Conservation (phyloP, 1,284 basidiomycete species). For the Earliella scabrosa region DNA sequence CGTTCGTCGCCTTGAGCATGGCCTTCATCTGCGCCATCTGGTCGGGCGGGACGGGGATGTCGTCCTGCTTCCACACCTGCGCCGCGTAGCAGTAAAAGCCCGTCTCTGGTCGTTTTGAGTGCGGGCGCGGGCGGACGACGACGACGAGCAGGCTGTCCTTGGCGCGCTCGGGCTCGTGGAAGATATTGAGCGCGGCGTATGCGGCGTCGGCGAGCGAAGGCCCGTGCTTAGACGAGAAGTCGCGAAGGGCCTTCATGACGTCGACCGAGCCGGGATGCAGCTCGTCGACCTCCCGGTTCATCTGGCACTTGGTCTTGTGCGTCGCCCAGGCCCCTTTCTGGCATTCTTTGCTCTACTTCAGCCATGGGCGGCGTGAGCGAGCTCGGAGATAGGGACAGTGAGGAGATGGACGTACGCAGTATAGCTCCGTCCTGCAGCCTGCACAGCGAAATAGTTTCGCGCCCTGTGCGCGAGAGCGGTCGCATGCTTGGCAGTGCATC, state of each 20-base stretch:
- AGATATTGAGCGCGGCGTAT: conserved; percentile 23
- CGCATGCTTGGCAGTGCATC: conserved; percentile 26
- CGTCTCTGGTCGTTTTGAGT: conserved; percentile 22
- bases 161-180: conserved; percentile 14
- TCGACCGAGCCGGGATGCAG: background rate
- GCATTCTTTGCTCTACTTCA: conserved; percentile 26
- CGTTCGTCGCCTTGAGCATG: conserved; percentile 19
- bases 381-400: background rate
- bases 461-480: conserved; percentile 15
- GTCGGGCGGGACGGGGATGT: background rate
- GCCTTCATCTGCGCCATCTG: conserved; percentile 22
- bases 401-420: conserved; percentile 22
- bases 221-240: conserved; percentile 29
- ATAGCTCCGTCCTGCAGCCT: conserved; percentile 24
- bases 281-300: conserved; percentile 20
- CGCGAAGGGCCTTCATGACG: conserved; percentile 19
- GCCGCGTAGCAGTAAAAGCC: conserved; percentile 22
- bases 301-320: conserved; percentile 27
- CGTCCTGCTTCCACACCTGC: conserved; percentile 13
- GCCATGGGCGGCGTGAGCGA: no score
- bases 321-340: conserved; percentile 25
- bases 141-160: conserved; percentile 22
- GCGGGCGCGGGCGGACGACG: conserved; percentile 18
- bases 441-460: conserved; percentile 20
- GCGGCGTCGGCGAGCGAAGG: conserved; percentile 25